phyloP scores from a whole-genome alignment of 2,329 filamentous ascomycete species.

The Cryoendolithus antarcticus region DNA sequence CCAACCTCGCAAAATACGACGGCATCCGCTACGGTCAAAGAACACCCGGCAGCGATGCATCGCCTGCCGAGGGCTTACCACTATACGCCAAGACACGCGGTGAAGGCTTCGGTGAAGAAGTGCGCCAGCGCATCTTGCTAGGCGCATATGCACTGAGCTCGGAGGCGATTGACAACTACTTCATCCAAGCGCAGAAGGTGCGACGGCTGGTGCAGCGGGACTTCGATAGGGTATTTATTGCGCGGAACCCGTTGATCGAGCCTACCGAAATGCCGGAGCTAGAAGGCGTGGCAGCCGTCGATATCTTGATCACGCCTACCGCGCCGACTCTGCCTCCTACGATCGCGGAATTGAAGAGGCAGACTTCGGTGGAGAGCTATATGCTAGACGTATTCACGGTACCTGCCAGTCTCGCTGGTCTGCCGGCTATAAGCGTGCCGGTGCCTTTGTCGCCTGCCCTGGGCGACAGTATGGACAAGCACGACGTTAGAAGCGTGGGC shows the following conservation, averaged over 20 bases:
- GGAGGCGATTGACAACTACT: constrained; percentile 89
- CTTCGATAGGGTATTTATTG: constrained; percentile 66
- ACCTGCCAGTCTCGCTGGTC: constrained; percentile 78
- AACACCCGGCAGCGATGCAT: constrained; percentile 39
- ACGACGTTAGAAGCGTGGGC: constrained; percentile 38
- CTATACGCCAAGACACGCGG: constrained; percentile 68
- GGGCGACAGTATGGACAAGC: constrained; percentile 10
- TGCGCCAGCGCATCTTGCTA: constrained; percentile 73
- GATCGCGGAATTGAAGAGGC: constrained; percentile 44
- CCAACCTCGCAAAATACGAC: constrained; percentile 93
- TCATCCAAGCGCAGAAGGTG: constrained; percentile 82
- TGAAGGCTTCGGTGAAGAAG: constrained; percentile 68
- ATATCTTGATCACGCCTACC: constrained; percentile 79
- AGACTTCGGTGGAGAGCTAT: constrained; percentile 59
- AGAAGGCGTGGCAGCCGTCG: constrained; percentile 61
- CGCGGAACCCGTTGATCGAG: constrained; percentile 54
- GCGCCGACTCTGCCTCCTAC: constrained; percentile 63
- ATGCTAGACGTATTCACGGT: constrained; percentile 95
- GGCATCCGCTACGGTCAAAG: constrained; percentile 76
- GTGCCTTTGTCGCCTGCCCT: constrained; percentile 29
- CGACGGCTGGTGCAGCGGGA: constrained; percentile 73
- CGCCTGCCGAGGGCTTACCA: constrained; percentile 13
- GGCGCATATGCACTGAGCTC: constrained; percentile 89
- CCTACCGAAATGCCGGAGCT: constrained; percentile 29
- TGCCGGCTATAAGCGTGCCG: constrained; percentile 80